Base-by-base conservation (phyloP, 768 basidiomycete genomes). In the Clitopilus passeckerianus region DNA sequence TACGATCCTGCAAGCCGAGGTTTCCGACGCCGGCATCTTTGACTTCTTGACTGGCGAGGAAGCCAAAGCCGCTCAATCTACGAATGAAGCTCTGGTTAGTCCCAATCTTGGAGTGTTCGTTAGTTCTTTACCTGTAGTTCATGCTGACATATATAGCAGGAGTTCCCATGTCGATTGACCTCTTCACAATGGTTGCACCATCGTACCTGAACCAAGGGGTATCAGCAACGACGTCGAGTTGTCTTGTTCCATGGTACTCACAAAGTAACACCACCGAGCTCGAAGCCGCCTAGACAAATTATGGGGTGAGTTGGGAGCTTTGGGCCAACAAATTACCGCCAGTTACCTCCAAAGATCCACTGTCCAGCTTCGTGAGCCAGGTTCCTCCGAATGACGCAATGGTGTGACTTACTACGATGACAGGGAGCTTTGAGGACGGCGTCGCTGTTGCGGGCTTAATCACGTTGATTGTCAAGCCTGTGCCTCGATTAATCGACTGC, bases 1-100 rank as follows among this genome's bases (percentile, higher is more conserved):
- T 64, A 83, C 81, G 82, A 69, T 88, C 86, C 64, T 76, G 77
- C 24, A 89, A 72, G 5, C 86, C 87, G 7, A 86, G 69, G 63
- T 87, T 87, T 6, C 79, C 81, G 14, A 79, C 72, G 7, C 75
- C 75, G 0, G 75, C 80, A 0, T 67, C 70, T 46, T 76, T 75
- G 1, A 81, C 73, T 65, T 82, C 79, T 55, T 73, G 67, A 27
- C 78, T 71, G 1, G 75, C 75, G 50, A 81, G 62, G 61, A 82
- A 83, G 2, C 81, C 81, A 50, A 80, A 75, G 6, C 34, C 61
- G 58, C 59, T 59, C n/a, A 56, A 57, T 58, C 43, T 18, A 24
- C 20, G 37, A 15, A 41, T 18, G 37, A 7, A 44, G 10, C 56
- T 30, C n/a, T 57, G 18, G 18, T 23, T 27, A 30, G 44, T 4